phyloP scores from a whole-genome alignment of 1,139 yeast genomes.

The Pichia kudriavzevii region DNA sequence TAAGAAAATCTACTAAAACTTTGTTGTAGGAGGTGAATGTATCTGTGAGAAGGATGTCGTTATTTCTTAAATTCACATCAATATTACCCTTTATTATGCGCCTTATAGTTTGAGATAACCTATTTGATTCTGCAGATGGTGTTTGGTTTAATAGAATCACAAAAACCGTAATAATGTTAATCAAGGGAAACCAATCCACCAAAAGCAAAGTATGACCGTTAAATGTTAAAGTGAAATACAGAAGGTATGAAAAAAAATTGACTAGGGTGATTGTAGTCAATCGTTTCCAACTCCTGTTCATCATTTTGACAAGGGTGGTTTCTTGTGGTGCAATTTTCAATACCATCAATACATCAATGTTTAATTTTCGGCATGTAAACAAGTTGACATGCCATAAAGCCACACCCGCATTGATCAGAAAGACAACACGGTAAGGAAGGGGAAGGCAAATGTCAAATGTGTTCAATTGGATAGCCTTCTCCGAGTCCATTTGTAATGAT shows the following conservation, averaged over 20 bases:
- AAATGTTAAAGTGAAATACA: conserved; percentile 19
- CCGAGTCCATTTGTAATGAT: too few species aligned
- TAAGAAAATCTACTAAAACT: conserved; percentile 61
- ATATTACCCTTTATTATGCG: conserved; percentile 52
- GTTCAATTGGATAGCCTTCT: not conserved
- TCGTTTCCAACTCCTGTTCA: conserved; percentile 19
- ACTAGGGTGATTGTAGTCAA: conserved; percentile 25
- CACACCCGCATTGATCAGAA: conserved; percentile 37
- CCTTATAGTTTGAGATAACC: conserved; percentile 41
- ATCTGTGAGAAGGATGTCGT: conserved; percentile 76
- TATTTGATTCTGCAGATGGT: conserved; percentile 34
- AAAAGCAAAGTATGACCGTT: conserved; percentile 15
- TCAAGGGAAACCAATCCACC: conserved; percentile 24
- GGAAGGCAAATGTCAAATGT: conserved; percentile 37
- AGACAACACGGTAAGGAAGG: conserved; percentile 40
- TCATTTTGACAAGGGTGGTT: conserved; percentile 14
- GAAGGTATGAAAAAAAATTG: conserved; percentile 25
- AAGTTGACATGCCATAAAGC: conserved; percentile 46
- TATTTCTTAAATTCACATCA: conserved; percentile 54
- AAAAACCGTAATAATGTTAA: conserved; percentile 19
- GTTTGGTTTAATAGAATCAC: conserved; percentile 13
- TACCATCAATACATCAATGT: conserved; percentile 36
- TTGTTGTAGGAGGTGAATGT: conserved; percentile 72
- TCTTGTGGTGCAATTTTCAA: conserved; percentile 28
- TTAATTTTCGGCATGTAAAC: conserved; percentile 29